Base-by-base conservation (phyloP, 2,329 filamentous ascomycete species). In the Fusarium chlamydosporum region DNA sequence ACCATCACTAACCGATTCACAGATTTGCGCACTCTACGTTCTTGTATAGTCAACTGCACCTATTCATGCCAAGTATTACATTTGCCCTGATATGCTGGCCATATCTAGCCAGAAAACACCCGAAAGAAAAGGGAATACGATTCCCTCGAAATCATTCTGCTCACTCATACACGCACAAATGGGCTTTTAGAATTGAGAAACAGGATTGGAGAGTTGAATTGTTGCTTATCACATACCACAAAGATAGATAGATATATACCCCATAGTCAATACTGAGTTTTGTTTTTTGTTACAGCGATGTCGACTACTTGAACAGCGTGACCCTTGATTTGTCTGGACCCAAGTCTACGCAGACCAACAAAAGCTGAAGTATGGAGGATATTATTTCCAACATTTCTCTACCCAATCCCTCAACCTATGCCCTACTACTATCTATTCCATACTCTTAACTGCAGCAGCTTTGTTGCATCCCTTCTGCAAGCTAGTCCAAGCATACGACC, bases 21-120 rank as follows among this genome's bases (percentile, higher is more conserved):
- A 86, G 84, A 86, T 86, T 43, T 86, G 84, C 69, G 83, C 84
- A 6, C 80, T 86, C 16, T 86, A 86, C 66, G 84, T 86, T 29
- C 79, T 86, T 47, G 74, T 85, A 48, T 85, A 77, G 75, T 31
- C 23, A 7, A 3, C 2, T 38, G 13, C 23, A 46, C n/a, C 15
- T 34, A 34, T n/a, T 31, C n/a, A 15, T 18, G 26, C 18, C 11
- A n/a, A 20, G 6, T 7, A 18, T 50, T 56, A 4, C 34, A 11
- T 26, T 15, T 27, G 35, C 6, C 51, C 23, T 26, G 37, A 41
- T 51, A 53, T 65, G 67, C 48, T 57, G 57, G 34, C 2, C 50
- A 56, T 63, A 63, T 45, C 9, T 18, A 63, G 12, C 13, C 38
- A 11, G 13, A 6, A 37, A n/a, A 10, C 10, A 5, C 38, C 8